A percentile compares a stretch with the other conserved stretches of the same genome.
phyloP scores from a whole-genome alignment of 371 early-diverging fungal species.

The Mortierella sp. region DNA sequence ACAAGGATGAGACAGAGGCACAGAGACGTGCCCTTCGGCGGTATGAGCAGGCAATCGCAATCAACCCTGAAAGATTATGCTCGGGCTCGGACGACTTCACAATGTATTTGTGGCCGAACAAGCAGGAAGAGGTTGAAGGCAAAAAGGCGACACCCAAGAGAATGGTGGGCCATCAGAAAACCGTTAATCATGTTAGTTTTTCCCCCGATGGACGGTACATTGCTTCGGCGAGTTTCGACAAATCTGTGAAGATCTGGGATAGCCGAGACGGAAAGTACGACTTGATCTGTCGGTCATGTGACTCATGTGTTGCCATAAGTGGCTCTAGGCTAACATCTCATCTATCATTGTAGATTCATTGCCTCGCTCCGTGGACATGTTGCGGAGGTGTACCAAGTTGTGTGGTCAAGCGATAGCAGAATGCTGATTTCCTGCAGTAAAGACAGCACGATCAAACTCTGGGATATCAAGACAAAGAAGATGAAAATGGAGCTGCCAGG shows the following conservation, averaged over 20 bases:
- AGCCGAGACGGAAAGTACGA: constrained; percentile 84
- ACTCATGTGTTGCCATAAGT: background rate
- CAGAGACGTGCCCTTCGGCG: constrained; percentile 79
- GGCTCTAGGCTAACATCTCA: background rate
- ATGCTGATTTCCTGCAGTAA: constrained; percentile 91
- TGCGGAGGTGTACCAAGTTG: constrained; percentile 93
- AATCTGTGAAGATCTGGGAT: constrained; percentile 98
- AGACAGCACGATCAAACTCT: constrained; percentile 94
- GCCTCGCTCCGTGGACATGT: constrained; percentile 94
- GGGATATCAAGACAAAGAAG: constrained; percentile 90
- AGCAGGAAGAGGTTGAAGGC: constrained; percentile 65
- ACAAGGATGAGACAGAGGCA: constrained; percentile 75
- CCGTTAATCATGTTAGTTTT: constrained; percentile 93
- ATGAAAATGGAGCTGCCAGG: constrained; percentile 94
- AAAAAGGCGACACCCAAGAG: constrained; percentile 87
- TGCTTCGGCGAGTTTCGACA: constrained; percentile 98
- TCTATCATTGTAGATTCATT: constrained; percentile 66
- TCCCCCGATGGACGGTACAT: constrained; percentile 93
- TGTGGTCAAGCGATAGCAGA: constrained; percentile 93
- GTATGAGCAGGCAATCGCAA: constrained; percentile 78
- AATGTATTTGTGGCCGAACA: constrained; percentile 87
- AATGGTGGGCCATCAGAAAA: constrained; percentile 96
- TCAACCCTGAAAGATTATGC: constrained; percentile 84
- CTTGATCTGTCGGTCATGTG: background rate
- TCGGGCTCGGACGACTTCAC: constrained; percentile 98